These are phyloP conservation scores for Umbelopsis vinacea DNA, from an alignment of 192 early-diverging fungal genomes.

Conservation along the genomic window DNA sequence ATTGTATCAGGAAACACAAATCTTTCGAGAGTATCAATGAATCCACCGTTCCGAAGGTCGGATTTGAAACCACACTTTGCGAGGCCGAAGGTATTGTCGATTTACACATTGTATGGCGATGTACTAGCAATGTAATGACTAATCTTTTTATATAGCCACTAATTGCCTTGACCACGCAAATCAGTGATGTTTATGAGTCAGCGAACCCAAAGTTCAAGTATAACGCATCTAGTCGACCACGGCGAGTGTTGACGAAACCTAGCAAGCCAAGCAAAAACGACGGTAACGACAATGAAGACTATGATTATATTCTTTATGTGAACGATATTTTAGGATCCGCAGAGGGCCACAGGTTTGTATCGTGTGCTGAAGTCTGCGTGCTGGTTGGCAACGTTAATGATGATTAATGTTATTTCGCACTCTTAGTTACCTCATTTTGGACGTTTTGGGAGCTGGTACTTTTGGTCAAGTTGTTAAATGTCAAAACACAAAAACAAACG, in stretches of 20 bases:
- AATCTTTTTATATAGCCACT: constrained; percentile 27
- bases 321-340: constrained; percentile 91
- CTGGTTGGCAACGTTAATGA: background rate
- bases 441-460: constrained; percentile 93
- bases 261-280: constrained; percentile 90
- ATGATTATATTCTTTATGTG: constrained; percentile 97
- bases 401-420: background rate
- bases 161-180: constrained; percentile 26
- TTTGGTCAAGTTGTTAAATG: constrained; percentile 99
- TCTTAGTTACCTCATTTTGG: constrained; percentile 85
- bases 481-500: constrained; percentile 89
- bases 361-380: background rate
- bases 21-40: background rate
- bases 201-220: constrained; percentile 86
- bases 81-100: background rate
- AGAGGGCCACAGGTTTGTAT: constrained; percentile 81
- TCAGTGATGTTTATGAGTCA: constrained; percentile 31
- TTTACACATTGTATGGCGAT: background rate
- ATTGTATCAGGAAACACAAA: background rate
- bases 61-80: constrained; percentile 7
- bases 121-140: background rate
- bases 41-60: background rate
- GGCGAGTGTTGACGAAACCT: constrained; percentile 96
- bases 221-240: constrained; percentile 80
- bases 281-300: constrained; percentile 94